Base-by-base conservation (phyloP, 352 stramenopile genomes). In the Phytopythium litorale region DNA sequence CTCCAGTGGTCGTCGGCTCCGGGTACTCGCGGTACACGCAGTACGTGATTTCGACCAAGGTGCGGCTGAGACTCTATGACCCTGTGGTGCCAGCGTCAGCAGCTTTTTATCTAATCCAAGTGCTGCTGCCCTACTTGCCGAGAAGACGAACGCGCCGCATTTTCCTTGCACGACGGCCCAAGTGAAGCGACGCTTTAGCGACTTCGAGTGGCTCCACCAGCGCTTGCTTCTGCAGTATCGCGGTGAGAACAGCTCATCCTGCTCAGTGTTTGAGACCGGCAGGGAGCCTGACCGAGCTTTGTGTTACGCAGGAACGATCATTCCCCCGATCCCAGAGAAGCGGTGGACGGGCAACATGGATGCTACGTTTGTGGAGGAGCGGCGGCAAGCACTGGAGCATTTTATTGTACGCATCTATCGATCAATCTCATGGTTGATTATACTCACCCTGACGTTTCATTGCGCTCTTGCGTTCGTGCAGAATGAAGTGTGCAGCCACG, bases 141-240 rank as follows among this genome's bases (percentile, higher is more conserved):
- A 62, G 30, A 43, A 95, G 86, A 91, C 80, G 3, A 87, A 92
- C 33, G 79, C 73, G 21, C 68, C 65, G 21, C 69, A 79, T 23
- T 95, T 95, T 46, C 84, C 84, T 9, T 89, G 78, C 53, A 65
- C 71, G 13, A 71, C 73, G 8, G 82, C 79, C 30, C 84, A 93
- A 88, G 86, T 97, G 33, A 90, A 89, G 52, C 76, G 89, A 11
- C 79, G 89, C 15, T 97, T 94, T 64, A 95, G 84, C 57, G 89
- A 97, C 67, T 96, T 97, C 51, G 83, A 93, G 58, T 97, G 89
- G 89, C 77, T 96, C 8, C 89, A 96, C 35, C 70, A 92, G 57
- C 78, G 89, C 8, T 65, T 97, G 30, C 58, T 89, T 16, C 74
- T 84, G 63, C 72, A 87, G 40, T 96, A 91, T 74, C 84, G 81